Percentiles rank a stretch among this genome's conserved stretches.
Conservation (phyloP, 2,329 filamentous ascomycete species). For the Cytospora paraplurivora region DNA sequence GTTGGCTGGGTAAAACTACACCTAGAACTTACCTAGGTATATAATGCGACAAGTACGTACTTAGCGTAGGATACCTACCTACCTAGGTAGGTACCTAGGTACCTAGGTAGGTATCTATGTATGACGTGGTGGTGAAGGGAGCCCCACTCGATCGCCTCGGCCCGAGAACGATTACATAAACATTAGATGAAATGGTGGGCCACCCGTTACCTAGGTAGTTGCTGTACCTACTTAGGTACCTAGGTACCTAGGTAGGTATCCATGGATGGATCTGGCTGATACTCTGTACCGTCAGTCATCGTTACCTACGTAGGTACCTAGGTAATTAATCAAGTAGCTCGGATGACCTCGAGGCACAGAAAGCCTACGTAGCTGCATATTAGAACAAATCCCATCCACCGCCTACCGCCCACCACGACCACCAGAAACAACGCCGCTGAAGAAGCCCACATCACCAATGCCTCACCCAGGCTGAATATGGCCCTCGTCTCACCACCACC, state of each 20-base stretch:
- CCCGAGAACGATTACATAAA: background rate
- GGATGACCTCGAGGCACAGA: conserved; percentile 30
- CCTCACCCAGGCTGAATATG: conserved; percentile 36
- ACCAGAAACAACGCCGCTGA: conserved; percentile 36
- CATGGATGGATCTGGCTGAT: background rate
- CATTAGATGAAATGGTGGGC: background rate
- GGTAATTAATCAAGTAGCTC: background rate
- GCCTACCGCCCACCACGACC: conserved; percentile 36
- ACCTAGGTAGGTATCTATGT: background rate
- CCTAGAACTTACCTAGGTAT: too few relatives aligned
- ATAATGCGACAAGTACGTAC: too few relatives aligned
- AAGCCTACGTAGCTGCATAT: conserved; percentile 38
- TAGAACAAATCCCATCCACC: conserved; percentile 39
- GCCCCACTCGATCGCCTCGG: background rate
- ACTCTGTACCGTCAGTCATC: background rate
- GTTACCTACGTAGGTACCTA: background rate
- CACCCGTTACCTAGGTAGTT: too few relatives aligned
- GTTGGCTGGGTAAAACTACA: too few relatives aligned
- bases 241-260: background rate
- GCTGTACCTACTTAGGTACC: background rate
- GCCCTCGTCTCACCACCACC: background rate
- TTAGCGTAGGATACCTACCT: too few relatives aligned
- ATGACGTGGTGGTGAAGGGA: background rate
- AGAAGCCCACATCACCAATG: conserved; percentile 36
- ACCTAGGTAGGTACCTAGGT: background rate